Evolutionary conservation across 2,329 filamentous ascomycete species (phyloP).

Genomic region (Penicillium janthinellum): DNA sequence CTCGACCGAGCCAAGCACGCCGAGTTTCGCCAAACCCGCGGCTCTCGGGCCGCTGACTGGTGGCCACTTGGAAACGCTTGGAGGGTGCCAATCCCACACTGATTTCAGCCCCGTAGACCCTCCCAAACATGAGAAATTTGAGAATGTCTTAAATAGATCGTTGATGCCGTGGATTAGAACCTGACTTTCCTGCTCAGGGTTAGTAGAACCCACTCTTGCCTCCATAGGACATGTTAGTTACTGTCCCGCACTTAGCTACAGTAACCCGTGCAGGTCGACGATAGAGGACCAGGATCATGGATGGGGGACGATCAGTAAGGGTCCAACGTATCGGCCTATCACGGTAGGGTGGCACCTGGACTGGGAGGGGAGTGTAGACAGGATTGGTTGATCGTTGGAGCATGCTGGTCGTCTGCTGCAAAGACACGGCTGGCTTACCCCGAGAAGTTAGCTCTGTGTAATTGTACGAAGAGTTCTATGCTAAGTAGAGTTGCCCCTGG

Average conservation of each 20-base stretch:
- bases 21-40: constrained; percentile 1
- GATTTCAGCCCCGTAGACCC: background rate
- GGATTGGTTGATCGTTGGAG: background rate
- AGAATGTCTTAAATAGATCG: background rate
- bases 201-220: too few relatives aligned
- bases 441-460: background rate
- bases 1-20: constrained; percentile 7
- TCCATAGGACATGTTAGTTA: background rate
- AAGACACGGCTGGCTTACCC: background rate
- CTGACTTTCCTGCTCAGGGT: too few relatives aligned
- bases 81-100: background rate
- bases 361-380: background rate
- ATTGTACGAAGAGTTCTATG: too few relatives aligned
- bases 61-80: background rate
- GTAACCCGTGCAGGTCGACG: too few relatives aligned
- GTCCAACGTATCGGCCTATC: constrained; percentile 10
- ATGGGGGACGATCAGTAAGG: constrained; percentile 12
- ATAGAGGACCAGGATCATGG: too few relatives aligned
- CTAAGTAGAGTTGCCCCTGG: background rate
- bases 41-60: constrained; percentile 4
- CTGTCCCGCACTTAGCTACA: background rate
- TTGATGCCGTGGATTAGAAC: background rate
- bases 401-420: background rate
- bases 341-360: background rate
- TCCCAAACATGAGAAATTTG: background rate